A percentile compares a stretch with the other conserved stretches of the same genome.
These are phyloP conservation scores for Calocybe cyanea DNA, from an alignment of 768 basidiomycete genomes.

Conservation along the genomic window DNA sequence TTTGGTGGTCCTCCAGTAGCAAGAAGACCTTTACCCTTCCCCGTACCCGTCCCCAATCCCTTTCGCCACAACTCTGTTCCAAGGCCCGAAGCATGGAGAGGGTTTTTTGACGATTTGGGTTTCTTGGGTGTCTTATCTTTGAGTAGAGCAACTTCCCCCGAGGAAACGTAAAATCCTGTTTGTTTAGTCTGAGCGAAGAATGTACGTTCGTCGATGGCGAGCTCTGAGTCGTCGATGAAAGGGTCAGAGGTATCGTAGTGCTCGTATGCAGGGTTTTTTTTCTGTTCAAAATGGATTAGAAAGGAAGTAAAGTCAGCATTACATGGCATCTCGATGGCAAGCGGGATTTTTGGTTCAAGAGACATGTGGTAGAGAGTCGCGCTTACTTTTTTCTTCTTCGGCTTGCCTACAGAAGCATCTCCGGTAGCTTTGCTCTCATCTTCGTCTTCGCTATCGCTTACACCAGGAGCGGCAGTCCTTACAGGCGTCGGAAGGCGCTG, in stretches of 20 bases:
- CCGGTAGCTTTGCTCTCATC: constrained; percentile 18
- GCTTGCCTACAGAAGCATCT: constrained; percentile 3
- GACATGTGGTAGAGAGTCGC: background rate
- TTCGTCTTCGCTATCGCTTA: constrained; percentile 45
- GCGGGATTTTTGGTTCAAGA: background rate
- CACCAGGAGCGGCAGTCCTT: constrained; percentile 17
- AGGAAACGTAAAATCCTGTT: constrained; percentile 88
- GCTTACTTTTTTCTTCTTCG: constrained; percentile 29
- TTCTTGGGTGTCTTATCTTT: constrained; percentile 79
- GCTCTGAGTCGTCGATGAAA: constrained; percentile 97
- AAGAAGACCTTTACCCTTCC: constrained; percentile 7
- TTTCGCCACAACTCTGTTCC: background rate
- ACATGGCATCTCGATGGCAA: no score
- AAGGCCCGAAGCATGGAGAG: constrained; percentile 6
- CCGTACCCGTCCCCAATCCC: background rate
- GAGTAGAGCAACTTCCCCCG: constrained; percentile 81
- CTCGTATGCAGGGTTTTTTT: constrained; percentile 55
- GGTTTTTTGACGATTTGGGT: constrained; percentile 66
- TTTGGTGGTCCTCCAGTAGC: background rate
- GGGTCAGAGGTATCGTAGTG: constrained; percentile 92
- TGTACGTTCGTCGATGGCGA: constrained; percentile 85
- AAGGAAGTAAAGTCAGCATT: no score
- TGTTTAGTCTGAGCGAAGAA: constrained; percentile 91
- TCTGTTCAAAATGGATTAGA: no score
- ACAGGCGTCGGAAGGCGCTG: constrained; percentile 36